Evolutionary conservation across 2,329 filamentous ascomycete species (phyloP).

Genomic region (Alternaria longipes): DNA sequence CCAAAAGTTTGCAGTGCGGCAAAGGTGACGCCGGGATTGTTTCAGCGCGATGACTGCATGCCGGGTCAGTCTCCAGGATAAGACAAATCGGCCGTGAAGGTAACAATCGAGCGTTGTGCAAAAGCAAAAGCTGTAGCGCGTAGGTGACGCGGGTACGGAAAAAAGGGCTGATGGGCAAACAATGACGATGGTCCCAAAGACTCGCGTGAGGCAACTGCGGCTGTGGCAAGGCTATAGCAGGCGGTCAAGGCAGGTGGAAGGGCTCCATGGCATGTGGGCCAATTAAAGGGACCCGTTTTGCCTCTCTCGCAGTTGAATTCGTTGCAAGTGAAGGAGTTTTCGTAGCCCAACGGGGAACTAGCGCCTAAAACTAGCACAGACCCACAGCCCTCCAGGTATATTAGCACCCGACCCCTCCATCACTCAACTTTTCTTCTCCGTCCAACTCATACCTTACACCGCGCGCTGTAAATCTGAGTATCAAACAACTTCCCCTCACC

Average conservation of each 20-base stretch:
- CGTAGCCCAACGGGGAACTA: conserved; percentile 25
- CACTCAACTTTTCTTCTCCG: conserved; percentile 22
- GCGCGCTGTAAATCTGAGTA: conserved; percentile 25
- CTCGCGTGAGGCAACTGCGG: conserved; percentile 35
- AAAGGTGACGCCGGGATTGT: conserved; percentile 12
- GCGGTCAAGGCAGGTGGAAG: conserved; percentile 26
- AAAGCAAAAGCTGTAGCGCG: conserved; percentile 6
- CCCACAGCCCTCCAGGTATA: conserved; percentile 21
- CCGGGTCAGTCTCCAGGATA: neutral
- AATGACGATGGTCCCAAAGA: conserved; percentile 22
- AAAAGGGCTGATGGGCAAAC: conserved; percentile 7
- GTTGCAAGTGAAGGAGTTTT: conserved; percentile 27
- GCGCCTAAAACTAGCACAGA: conserved; percentile 19
- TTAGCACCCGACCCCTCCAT: conserved; percentile 20
- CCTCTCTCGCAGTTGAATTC: conserved; percentile 20
- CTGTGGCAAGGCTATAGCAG: conserved; percentile 31
- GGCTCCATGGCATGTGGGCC: conserved; percentile 11
- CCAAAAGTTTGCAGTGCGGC: conserved; percentile 24
- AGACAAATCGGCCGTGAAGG: neutral
- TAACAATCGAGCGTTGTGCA: neutral
- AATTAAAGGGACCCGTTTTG: conserved; percentile 22
- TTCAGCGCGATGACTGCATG: neutral
- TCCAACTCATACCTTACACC: conserved; percentile 26
- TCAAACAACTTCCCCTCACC: conserved; percentile 46
- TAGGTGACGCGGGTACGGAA: conserved; percentile 3